Evolutionary conservation across 2,329 filamentous ascomycete species (phyloP).

Genomic region (Blastomyces parvus): DNA sequence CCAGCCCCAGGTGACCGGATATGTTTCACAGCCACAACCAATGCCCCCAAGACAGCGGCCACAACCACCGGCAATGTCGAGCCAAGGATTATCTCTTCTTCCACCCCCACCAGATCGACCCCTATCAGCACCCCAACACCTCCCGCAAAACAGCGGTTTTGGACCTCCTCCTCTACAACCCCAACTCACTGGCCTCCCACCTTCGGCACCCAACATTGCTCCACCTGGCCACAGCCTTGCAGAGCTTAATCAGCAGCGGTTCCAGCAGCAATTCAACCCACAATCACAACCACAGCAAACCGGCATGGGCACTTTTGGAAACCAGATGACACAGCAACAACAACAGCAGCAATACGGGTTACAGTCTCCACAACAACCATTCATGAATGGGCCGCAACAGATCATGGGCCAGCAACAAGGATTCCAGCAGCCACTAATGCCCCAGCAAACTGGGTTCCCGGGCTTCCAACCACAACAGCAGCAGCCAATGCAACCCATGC

Average conservation of each 20-base stretch:
- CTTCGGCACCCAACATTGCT: constrained; percentile 50
- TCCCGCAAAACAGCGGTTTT: constrained; percentile 60
- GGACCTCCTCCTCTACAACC: constrained; percentile 66
- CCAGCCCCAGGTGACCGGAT: constrained; percentile 31
- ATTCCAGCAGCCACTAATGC: constrained; percentile 47
- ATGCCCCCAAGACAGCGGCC: constrained; percentile 56
- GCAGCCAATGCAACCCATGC: constrained; percentile 27
- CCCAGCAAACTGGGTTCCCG: constrained; percentile 34
- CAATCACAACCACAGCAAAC: constrained; percentile 54
- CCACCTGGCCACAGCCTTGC: constrained; percentile 66
- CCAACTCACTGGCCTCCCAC: constrained; percentile 68
- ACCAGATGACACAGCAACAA: constrained; percentile 28
- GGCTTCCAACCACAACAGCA: constrained; percentile 37
- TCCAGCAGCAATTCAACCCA: constrained; percentile 49
- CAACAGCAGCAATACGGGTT: constrained; percentile 39
- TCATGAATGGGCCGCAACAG: constrained; percentile 40
- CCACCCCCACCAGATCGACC: constrained; percentile 71
- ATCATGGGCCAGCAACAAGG: constrained; percentile 34
- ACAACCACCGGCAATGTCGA: constrained; percentile 54
- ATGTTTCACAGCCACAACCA: constrained; percentile 27
- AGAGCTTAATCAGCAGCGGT: constrained; percentile 58
- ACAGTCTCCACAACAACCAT: constrained; percentile 26
- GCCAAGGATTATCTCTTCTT: constrained; percentile 56
- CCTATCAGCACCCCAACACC: constrained; percentile 77
- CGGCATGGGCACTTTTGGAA: constrained; percentile 36